Evolutionary conservation across 257 asterid genomes (phyloP).

Genomic region (Solanum pimpinellifolium): DNA sequence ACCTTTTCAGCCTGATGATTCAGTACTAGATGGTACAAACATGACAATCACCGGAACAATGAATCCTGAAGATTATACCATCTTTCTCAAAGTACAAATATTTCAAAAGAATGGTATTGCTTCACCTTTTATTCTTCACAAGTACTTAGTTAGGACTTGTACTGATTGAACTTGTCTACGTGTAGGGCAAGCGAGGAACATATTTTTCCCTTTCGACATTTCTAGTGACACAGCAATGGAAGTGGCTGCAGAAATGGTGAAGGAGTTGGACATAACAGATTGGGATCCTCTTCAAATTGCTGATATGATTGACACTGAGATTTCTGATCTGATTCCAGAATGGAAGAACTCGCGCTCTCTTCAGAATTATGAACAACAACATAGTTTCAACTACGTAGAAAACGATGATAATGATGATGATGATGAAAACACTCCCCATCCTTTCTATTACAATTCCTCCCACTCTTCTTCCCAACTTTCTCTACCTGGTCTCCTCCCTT

Average conservation of each 20-base stretch:
- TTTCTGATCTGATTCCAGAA: slow-evolving; percentile 39
- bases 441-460: slow-evolving; percentile 38
- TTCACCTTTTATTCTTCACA: neutral
- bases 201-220: slow-evolving; percentile 64
- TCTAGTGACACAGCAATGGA: slow-evolving; percentile 48
- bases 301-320: slow-evolving; percentile 56
- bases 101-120: slow-evolving; percentile 46
- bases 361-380: slow-evolving; percentile 23
- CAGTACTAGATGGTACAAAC: slow-evolving; percentile 15
- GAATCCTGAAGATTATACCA: slow-evolving; percentile 52
- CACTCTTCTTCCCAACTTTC: slow-evolving; percentile 54
- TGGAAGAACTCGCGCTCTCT: slow-evolving; percentile 21
- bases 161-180: neutral
- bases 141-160: neutral
- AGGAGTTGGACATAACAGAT: slow-evolving; percentile 56
- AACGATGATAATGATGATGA: slow-evolving; percentile 15
- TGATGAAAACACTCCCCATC: slow-evolving; percentile 37
- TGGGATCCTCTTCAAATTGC: slow-evolving; percentile 72
- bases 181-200: slow-evolving; percentile 43
- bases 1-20: neutral
- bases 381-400: slow-evolving; percentile 27
- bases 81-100: slow-evolving; percentile 62
- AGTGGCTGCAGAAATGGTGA: slow-evolving; percentile 75
- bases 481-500: slow-evolving; percentile 24
- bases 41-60: slow-evolving; percentile 64